A percentile compares a stretch with the other conserved stretches of the same genome.
Evolutionary conservation across 208 protist genomes (phyloP).

Genomic region (Blastocrithidia nonstop): DNA sequence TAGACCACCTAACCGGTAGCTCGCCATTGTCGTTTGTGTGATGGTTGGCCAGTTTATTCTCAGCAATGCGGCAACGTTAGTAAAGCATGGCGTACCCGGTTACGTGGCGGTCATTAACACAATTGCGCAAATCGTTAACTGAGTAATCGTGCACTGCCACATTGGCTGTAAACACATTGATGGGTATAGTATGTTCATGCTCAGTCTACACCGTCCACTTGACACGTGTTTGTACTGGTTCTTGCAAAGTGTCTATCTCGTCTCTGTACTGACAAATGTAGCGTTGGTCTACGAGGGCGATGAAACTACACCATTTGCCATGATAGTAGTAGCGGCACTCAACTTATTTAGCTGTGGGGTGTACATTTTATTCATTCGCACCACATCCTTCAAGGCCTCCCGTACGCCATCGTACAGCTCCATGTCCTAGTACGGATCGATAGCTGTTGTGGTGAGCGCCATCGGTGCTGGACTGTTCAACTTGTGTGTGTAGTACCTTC

Average conservation of each 20-base stretch:
- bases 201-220: slow-evolving; percentile 7
- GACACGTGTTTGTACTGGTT: slow-evolving; percentile 31
- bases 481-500: slow-evolving; percentile 8
- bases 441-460: slow-evolving; percentile 11
- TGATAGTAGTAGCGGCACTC: slow-evolving; percentile 10
- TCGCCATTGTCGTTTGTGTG: slow-evolving; percentile 26
- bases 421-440: slow-evolving; percentile 19
- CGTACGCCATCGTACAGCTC: slow-evolving; percentile 5
- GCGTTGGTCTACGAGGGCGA: not conserved
- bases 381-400: slow-evolving; percentile 10
- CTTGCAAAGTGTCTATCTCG: slow-evolving; percentile 13
- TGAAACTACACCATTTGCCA: slow-evolving; percentile 2
- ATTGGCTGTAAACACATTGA: slow-evolving; percentile 19
- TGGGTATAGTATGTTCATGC: slow-evolving; percentile 14
- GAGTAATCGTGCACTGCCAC: slow-evolving; percentile 20
- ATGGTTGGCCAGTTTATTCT: slow-evolving; percentile 18
- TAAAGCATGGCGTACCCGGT: too few relatives aligned
- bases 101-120: slow-evolving; percentile 15
- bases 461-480: slow-evolving; percentile 10
- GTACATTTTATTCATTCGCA: slow-evolving; percentile 42
- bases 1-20: slow-evolving; percentile 44
- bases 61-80: slow-evolving; percentile 10
- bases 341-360: slow-evolving; percentile 11
- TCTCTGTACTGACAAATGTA: slow-evolving; percentile 10
- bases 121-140: slow-evolving; percentile 26